A percentile compares a stretch with the other conserved stretches of the same genome.
phyloP scores from a whole-genome alignment of 805 yeast species.

The Nakazawaea populi region DNA sequence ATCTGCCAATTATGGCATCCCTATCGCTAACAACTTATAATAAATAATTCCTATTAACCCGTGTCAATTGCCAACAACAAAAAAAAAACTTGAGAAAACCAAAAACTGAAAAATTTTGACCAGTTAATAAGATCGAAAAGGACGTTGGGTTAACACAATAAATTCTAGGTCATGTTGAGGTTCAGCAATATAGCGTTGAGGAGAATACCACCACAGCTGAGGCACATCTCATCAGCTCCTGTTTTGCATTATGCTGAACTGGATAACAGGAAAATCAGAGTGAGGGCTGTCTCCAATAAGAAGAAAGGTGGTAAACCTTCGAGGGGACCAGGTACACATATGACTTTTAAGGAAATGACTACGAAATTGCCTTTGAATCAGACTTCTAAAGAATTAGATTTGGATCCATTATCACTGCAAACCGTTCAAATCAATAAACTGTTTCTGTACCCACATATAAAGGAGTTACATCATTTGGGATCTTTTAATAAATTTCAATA shows the following conservation, averaged over 20 bases:
- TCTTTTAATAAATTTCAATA: constrained; percentile 64
- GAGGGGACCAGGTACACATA: constrained; percentile 8
- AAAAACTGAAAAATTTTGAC: not conserved
- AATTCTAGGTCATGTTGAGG: not conserved
- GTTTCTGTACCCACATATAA: constrained; percentile 36
- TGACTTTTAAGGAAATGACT: constrained; percentile 8
- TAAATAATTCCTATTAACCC: not conserved
- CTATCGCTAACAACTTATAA: too few relatives aligned
- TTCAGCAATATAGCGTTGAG: not conserved
- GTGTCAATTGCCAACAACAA: not conserved
- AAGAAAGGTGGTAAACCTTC: constrained; percentile 10
- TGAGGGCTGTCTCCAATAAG: constrained; percentile 5
- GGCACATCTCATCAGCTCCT: not conserved
- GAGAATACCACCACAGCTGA: not conserved
- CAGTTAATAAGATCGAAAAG: not conserved
- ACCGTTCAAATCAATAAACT: not conserved
- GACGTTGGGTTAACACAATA: not conserved
- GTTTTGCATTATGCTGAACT: not conserved
- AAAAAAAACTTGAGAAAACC: too few relatives aligned
- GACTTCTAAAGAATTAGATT: not conserved
- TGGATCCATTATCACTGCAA: not conserved
- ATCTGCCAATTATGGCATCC: too few relatives aligned
- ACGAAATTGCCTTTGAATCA: not conserved
- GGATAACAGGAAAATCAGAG: constrained; percentile 6
- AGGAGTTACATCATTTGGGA: constrained; percentile 47